Evolutionary conservation across 805 yeast genomes (phyloP).

Genomic region (Dipodascus geniculatus): DNA sequence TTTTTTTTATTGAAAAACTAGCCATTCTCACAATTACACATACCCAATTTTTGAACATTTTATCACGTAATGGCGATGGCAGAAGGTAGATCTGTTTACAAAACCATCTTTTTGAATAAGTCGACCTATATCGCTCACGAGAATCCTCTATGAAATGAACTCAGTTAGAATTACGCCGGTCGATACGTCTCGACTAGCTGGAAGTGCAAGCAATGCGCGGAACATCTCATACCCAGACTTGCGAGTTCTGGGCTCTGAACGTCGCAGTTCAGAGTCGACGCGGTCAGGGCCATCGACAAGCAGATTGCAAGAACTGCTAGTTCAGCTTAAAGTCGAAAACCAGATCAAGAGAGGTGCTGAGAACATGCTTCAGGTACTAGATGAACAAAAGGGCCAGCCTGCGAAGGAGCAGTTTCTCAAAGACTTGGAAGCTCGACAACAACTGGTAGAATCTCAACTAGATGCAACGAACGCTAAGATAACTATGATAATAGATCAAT

Average conservation of each 20-base stretch:
- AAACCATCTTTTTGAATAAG: no score
- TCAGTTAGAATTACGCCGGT: not conserved
- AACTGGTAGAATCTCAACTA: constrained; percentile 19
- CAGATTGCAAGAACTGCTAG: constrained; percentile 17
- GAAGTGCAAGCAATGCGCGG: not conserved
- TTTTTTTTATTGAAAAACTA: not conserved
- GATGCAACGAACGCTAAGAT: constrained; percentile 22
- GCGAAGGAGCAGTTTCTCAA: constrained; percentile 9
- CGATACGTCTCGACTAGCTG: not conserved
- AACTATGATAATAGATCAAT: constrained; percentile 14
- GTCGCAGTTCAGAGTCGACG: not conserved
- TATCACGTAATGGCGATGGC: no score
- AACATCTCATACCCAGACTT: not conserved
- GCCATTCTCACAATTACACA: not conserved
- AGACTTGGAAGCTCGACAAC: constrained; percentile 3
- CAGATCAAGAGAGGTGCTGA: constrained; percentile 29
- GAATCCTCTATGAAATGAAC: not conserved
- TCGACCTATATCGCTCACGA: no score
- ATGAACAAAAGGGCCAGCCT: constrained; percentile 12
- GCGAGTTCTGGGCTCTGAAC: not conserved
- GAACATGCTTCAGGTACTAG: constrained; percentile 24
- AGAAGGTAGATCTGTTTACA: no score
- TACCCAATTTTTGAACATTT: not conserved
- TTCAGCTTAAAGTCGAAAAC: constrained; percentile 26
- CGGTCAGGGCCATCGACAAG: constrained; percentile 4